Evolutionary conservation across 208 protist species (phyloP).

Genomic region (Leishmania turanica): DNA sequence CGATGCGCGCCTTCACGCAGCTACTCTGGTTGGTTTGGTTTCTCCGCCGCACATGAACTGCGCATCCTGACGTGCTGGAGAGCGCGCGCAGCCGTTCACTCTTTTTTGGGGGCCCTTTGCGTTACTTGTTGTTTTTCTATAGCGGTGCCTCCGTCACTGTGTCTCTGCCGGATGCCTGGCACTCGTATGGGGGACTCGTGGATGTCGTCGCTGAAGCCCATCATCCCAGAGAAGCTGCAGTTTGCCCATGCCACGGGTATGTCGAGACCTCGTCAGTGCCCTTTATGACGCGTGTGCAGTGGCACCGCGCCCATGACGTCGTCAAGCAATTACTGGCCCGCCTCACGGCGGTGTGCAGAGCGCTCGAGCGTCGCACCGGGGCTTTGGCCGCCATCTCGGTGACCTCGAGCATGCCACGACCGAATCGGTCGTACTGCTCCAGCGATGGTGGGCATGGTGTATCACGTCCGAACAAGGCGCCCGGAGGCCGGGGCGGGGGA

Average conservation of each 20-base stretch:
- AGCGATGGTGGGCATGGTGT: background rate
- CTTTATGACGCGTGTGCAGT: background rate
- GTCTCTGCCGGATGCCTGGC: background rate
- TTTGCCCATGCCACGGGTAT: background rate
- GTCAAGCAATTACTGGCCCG: conserved; percentile 7
- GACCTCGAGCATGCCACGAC: background rate
- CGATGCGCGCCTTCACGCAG: too few species aligned
- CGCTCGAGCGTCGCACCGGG: conserved; percentile 4
- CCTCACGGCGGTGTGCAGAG: background rate
- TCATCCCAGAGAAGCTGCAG: background rate
- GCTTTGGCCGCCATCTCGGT: conserved; percentile 2
- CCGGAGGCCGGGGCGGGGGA: background rate
- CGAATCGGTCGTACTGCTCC: background rate
- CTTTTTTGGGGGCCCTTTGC: background rate
- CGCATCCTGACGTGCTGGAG: too few species aligned
- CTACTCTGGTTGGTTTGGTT: too few species aligned
- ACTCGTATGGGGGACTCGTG: background rate
- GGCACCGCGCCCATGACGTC: background rate
- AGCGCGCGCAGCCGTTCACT: background rate
- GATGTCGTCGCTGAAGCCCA: background rate
- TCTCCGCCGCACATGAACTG: too few species aligned
- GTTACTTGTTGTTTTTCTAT: background rate
- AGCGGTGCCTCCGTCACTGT: background rate
- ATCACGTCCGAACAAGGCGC: background rate
- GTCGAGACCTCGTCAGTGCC: background rate